A percentile compares a stretch with the other conserved stretches of the same genome.
These are phyloP conservation scores for Torulaspora maleeae DNA, from an alignment of 805 yeast genomes.

Conservation along the genomic window DNA sequence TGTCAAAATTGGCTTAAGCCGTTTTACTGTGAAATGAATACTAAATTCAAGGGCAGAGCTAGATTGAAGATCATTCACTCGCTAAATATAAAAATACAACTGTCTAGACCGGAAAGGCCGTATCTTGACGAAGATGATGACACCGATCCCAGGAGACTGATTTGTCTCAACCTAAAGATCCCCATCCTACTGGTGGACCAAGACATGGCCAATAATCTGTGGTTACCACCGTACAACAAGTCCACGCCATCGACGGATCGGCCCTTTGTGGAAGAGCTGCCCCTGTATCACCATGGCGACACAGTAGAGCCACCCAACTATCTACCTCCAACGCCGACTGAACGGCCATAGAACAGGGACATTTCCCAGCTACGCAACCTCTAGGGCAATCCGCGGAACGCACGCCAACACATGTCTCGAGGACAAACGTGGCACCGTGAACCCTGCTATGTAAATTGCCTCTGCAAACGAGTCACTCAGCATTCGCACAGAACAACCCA, in stretches of 20 bases:
- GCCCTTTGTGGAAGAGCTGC: slow-evolving; percentile 3
- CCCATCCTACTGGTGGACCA: slow-evolving; percentile 18
- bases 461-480: too few species aligned
- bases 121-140: background rate
- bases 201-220: slow-evolving; percentile 14
- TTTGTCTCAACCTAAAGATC: slow-evolving; percentile 9
- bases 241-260: background rate
- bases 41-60: slow-evolving; percentile 9
- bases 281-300: slow-evolving; percentile 5
- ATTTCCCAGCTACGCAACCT: background rate
- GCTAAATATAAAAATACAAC: slow-evolving; percentile 8
- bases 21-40: slow-evolving; percentile 17
- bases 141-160: background rate
- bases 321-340: background rate
- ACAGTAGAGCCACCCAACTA: slow-evolving; percentile 3
- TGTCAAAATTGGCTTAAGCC: slow-evolving; percentile 14
- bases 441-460: too few species aligned
- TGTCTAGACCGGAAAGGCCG: background rate
- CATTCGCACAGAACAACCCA: too few species aligned
- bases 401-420: too few species aligned
- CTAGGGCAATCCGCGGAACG: too few species aligned
- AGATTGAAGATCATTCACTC: slow-evolving; percentile 20
- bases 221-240: slow-evolving; percentile 11
- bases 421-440: background rate
- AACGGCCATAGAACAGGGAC: background rate